Percentiles rank a stretch among this genome's conserved stretches.
Conservation (phyloP, 331 rosid genomes). For the Rhamnella rubrinervis region DNA sequence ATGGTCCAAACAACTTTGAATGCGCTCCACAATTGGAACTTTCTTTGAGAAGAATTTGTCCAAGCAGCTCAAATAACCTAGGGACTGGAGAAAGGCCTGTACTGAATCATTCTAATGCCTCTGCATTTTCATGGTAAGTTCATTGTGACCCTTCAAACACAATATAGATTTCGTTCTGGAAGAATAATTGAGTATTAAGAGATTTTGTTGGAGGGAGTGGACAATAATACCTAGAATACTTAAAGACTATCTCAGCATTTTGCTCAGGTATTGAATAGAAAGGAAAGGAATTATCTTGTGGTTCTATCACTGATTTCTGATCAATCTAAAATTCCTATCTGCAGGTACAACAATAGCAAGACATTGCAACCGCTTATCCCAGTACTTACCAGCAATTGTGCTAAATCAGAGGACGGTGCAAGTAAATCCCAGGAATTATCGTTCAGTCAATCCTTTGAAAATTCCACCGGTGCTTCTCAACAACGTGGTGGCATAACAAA, state of each 20-base stretch:
- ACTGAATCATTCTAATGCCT: slow-evolving; percentile 56
- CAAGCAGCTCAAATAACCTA: slow-evolving; percentile 33
- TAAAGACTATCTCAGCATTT: too few species aligned
- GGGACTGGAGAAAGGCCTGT: slow-evolving; percentile 39
- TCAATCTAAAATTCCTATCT: slow-evolving; percentile 15
- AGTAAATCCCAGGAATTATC: slow-evolving; percentile 28
- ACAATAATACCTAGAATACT: too few species aligned
- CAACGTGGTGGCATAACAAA: slow-evolving; percentile 22
- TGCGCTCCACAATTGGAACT: slow-evolving; percentile 54
- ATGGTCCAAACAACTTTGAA: slow-evolving; percentile 32
- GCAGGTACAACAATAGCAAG: slow-evolving; percentile 58
- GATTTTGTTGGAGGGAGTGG: too few species aligned
- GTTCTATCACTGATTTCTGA: slow-evolving; percentile 17
- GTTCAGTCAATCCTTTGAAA: slow-evolving; percentile 29
- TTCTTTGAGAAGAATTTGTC: slow-evolving; percentile 44
- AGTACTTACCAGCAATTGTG: slow-evolving; percentile 13
- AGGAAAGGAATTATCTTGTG: background rate
- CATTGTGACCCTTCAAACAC: background rate
- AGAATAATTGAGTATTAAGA: background rate
- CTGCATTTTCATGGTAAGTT: slow-evolving; percentile 75
- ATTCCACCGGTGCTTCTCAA: slow-evolving; percentile 20
- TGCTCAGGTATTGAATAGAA: background rate
- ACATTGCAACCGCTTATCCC: slow-evolving; percentile 32
- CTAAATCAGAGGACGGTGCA: slow-evolving; percentile 25
- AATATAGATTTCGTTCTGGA: background rate